A percentile compares a stretch with the other conserved stretches of the same genome.
Evolutionary conservation across 306 rosid genomes (phyloP).

Genomic region (Inga leiocalycina): DNA sequence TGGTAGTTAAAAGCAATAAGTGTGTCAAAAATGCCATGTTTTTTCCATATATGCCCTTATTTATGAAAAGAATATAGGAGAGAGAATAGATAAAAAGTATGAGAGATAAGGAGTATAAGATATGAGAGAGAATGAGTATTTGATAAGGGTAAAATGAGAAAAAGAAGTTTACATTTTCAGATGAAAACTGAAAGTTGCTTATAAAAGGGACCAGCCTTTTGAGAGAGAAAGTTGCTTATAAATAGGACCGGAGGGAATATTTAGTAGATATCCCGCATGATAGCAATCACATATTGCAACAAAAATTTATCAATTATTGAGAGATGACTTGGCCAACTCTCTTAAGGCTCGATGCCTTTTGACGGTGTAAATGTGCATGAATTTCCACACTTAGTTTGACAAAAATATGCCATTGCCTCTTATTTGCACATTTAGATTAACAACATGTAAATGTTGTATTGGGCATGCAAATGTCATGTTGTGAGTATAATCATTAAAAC

Average conservation of each 20-base stretch:
- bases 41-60: too few species aligned
- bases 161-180: too few species aligned
- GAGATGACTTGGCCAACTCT: slow-evolving; percentile 13
- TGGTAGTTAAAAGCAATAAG: too few species aligned
- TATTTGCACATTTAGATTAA: not conserved
- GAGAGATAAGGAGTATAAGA: too few species aligned
- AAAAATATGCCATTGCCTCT: not conserved
- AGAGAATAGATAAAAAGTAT: too few species aligned
- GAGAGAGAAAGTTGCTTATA: too few species aligned
- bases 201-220: too few species aligned
- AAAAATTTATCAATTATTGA: slow-evolving; percentile 1
- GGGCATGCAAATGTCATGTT: slow-evolving; percentile 7
- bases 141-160: too few species aligned
- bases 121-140: too few species aligned
- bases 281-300: not conserved
- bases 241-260: not conserved
- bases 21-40: too few species aligned
- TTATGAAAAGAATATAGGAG: too few species aligned
- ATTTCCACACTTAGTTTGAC: slow-evolving; percentile 7
- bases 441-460: not conserved
- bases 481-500: not conserved
- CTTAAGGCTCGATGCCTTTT: slow-evolving; percentile 19
- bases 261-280: not conserved
- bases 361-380: not conserved
- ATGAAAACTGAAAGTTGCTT: too few species aligned